Base-by-base conservation (phyloP, 352 stramenopile species). In the Phytopythium kandeliae region DNA sequence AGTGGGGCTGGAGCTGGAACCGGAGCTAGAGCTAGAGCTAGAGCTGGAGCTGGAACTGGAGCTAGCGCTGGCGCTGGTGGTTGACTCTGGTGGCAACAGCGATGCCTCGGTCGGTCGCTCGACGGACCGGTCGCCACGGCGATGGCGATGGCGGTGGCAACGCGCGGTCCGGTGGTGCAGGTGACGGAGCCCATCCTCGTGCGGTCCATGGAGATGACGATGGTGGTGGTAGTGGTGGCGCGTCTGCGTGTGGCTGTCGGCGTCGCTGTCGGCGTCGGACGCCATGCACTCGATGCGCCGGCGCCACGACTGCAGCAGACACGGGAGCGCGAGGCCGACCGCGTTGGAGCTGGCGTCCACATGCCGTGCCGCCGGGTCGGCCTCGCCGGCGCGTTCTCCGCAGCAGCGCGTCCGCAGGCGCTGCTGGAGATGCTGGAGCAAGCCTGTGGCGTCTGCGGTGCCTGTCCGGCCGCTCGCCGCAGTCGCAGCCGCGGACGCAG, bases 281-380 rank as follows among this genome's bases (percentile, higher is more conserved):
- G 17, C 25, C 59, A 71, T 71, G 30, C 40, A 30, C 15, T 71
- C 63, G 44, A 71, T 71, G 40, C 63, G 63, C 19, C 58, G 63
- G 4, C 54, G 19, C 63, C 63, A 71, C 15, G 52, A 43, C 53
- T 71, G 55, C 11, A 71, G 22, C 9, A 71, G 48, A 26, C 63
- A 67, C 48, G 63, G 52, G 10, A 71, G 19, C 7, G 34, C 31
- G 15, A 54, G 2, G 3, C 21, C 47, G 19, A 42, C 33, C 2
- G 33, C 21, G 13, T 37, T 22, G 12, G 36, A 21, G 31, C 47
- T 53, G 13, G 47, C 31, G n/a, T n/a, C n/a, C n/a, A n/a, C n/a
- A n/a, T n/a, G n/a, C n/a, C n/a, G n/a, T n/a, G 30, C 3, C 4
- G 33, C 47, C 33, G 21, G 21, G 22, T 21, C 30, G n/a, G 3